Base-by-base conservation (phyloP, 2,329 filamentous ascomycete species). In the Diaporthe caulivora region DNA sequence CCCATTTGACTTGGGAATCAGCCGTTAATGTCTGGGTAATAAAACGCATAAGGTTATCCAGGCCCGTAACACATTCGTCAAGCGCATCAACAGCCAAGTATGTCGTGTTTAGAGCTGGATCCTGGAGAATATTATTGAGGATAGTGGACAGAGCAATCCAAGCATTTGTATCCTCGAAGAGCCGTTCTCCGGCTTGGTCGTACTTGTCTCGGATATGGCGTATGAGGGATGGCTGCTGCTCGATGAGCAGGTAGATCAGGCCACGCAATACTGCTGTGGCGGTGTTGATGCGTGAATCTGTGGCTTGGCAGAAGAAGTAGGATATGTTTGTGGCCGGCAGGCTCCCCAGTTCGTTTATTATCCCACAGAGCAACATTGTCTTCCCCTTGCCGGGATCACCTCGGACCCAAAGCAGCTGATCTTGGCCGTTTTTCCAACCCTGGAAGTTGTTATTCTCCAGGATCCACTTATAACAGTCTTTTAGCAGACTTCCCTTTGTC, bases 291-390 rank as follows among this genome's bases (percentile, higher is more conserved):
- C n/a, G n/a, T n/a, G n/a, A n/a, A n/a, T n/a, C n/a, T n/a, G n/a
- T n/a, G n/a, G n/a, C n/a, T n/a, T n/a, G n/a, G n/a, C n/a, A n/a
- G n/a, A n/a, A n/a, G n/a, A n/a, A n/a, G n/a, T n/a, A n/a, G n/a
- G n/a, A n/a, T n/a, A n/a, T n/a, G 2, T 29, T 34, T 4, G 34
- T 40, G 1, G 0, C n/a, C 8, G 4, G 3, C 26, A 11, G 0
- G 13, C 26, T 4, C 0, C 13, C 3, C 0, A 62, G 34, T 34
- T 62, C 57, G 4, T 40, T 5, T 15, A 62, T n/a, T 5, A 62
- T 42, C 1, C 57, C 57, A 18, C 29, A 37, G 2, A 40, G 29
- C 34, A 62, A 7, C 42, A 44, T 62, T 7, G 57, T 62, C n/a
- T n/a, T n/a, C n/a, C n/a, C n/a, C n/a, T n/a, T n/a, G n/a, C n/a